These are phyloP conservation scores for Gastrolobium villosum DNA, from an alignment of 306 rosid species.

Conservation along the genomic window DNA sequence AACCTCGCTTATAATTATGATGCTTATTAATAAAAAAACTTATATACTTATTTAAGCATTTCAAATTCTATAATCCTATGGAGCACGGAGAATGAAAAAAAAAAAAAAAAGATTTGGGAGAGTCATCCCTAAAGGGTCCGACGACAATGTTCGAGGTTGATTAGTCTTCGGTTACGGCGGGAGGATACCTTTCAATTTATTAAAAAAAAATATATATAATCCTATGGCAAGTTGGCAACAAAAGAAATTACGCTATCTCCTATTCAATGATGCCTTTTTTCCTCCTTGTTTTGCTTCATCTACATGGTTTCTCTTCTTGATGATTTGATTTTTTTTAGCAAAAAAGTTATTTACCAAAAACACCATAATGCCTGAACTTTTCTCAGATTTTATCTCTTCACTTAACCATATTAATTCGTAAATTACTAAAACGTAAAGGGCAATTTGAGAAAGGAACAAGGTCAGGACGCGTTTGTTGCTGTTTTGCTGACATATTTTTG, in stretches of 20 bases:
- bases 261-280: neutral
- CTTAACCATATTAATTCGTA: neutral
- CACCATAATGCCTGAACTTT: neutral
- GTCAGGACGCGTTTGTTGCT: neutral
- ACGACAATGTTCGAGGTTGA: no score
- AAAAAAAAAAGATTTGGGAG: no score
- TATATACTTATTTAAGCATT: neutral
- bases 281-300: conserved; percentile 4
- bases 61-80: neutral
- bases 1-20: neutral
- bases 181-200: no score
- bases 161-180: no score
- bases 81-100: no score
- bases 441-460: neutral
- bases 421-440: neutral
- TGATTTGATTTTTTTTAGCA: neutral
- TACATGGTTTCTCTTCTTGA: conserved; percentile 11
- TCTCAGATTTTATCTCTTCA: neutral
- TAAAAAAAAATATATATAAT: no score
- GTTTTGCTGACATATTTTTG: conserved; percentile 8
- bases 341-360: neutral
- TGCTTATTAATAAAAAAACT: neutral
- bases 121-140: no score
- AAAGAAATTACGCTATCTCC: neutral
- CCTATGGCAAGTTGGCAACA: no score